Evolutionary conservation across 2,329 filamentous ascomycete species (phyloP), one percentile per base, ranked within the genome.

Genomic region (Magnaporthiopsis rhizophila): DNA sequence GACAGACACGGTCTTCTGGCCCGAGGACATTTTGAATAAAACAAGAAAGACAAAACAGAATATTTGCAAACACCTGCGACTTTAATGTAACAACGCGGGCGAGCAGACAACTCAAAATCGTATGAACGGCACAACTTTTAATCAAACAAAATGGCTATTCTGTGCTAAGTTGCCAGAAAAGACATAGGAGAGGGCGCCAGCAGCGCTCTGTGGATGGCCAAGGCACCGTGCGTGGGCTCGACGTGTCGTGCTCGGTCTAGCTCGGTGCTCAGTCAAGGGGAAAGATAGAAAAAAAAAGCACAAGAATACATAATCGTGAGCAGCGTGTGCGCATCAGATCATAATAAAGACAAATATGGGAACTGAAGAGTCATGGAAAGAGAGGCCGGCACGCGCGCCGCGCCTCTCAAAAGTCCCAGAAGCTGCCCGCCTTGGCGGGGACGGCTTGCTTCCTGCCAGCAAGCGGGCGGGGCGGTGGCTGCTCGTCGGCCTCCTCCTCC

Each of bases 321-420:
- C 45, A 50, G 45, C 45, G 45, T 50, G 21, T 21, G 21, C 45
- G 45, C 45, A 50, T 50, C 45, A 50, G 18, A 50, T 50, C 45
- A 50, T 50, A 50, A 50, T 50, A 50, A 50, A 50, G 15, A 50
- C 45, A 50, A 50, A n/a, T 50, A 50, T 50, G 15, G 21, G 32
- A 61, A 61, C n/a, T 26, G 34, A 26, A 61, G 32, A 61, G 38
- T 11, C 34, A 45, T 38, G 32, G 59, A 61, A n/a, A 34, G 24
- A 34, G 18, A 61, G 38, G 24, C 3, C 24, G 32, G n/a, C 32
- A 61, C n/a, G 59, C n/a, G 59, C 59, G n/a, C 3, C 30, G n/a
- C 36, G 36, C 24, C 13, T 24, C 12, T 61, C 59, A 61, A 69
- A 79, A 82, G 67, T 81, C 79, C 81, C 81, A 84, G 65, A 81